phyloP scores from a whole-genome alignment of 352 stramenopile genomes.

The Globisporangium spinosum region DNA sequence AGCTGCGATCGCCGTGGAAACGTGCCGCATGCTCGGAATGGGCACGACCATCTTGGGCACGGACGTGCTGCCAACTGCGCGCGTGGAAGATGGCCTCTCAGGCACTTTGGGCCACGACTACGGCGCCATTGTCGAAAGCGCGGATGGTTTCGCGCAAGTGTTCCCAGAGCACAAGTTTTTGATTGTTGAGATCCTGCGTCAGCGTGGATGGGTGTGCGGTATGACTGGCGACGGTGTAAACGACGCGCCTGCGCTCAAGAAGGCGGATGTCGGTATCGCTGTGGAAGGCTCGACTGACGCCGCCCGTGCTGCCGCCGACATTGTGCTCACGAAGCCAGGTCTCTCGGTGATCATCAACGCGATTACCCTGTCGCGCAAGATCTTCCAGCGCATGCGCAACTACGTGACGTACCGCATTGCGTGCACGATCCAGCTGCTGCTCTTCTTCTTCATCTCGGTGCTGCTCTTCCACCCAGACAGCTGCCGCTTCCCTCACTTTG shows the following conservation, averaged over 20 bases:
- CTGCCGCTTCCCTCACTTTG: conserved; percentile 72
- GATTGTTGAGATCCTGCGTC: conserved; percentile 84
- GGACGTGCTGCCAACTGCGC: conserved; percentile 56
- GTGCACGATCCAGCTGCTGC: conserved; percentile 88
- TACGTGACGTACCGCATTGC: conserved; percentile 94
- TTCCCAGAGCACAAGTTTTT: conserved; percentile 92
- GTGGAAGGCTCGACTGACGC: conserved; percentile 86
- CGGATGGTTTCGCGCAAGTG: conserved; percentile 93
- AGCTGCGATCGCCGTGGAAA: conserved; percentile 91
- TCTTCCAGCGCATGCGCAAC: conserved; percentile 93
- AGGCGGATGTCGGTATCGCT: conserved; percentile 71
- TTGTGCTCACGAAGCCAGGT: conserved; percentile 92
- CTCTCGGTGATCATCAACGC: conserved; percentile 90
- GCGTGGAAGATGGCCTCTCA: conserved; percentile 62
- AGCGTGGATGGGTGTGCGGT: conserved; percentile 68
- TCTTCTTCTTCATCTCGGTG: conserved; percentile 93
- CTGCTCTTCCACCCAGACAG: conserved; percentile 83
- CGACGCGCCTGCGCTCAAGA: conserved; percentile 65
- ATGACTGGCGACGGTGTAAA: conserved; percentile 81
- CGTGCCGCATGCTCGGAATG: conserved; percentile 89
- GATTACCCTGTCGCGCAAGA: conserved; percentile 88
- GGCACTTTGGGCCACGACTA: conserved; percentile 47
- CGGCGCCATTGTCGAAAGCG: conserved; percentile 86
- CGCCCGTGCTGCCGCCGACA: conserved; percentile 88
- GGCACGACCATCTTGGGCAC: conserved; percentile 84